Conservation (phyloP, 1,284 basidiomycete genomes). For the Cryptococcus maquisensis region DNA sequence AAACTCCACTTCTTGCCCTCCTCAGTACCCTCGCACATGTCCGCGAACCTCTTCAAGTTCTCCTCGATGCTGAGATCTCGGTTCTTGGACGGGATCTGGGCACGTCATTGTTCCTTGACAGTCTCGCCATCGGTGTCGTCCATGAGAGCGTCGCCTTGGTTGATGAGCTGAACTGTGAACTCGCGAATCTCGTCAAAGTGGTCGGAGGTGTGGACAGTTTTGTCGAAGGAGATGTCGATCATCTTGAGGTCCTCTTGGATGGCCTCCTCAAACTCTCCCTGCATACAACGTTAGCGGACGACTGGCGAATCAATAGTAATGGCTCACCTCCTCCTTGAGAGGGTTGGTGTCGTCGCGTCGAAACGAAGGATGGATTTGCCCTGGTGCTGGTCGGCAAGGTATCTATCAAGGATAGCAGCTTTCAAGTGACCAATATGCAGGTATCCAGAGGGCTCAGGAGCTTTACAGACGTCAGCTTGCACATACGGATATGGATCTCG, state of each 20-base stretch:
- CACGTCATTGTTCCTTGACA: slow-evolving; percentile 72
- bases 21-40: slow-evolving; percentile 77
- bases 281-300: neutral
- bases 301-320: neutral
- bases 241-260: slow-evolving; percentile 87
- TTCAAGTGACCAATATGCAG: slow-evolving; percentile 98
- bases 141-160: slow-evolving; percentile 84
- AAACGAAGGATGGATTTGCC: slow-evolving; percentile 94
- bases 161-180: slow-evolving; percentile 76
- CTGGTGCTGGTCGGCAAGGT: slow-evolving; percentile 93
- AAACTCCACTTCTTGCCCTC: slow-evolving; percentile 91
- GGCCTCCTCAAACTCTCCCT: slow-evolving; percentile 89
- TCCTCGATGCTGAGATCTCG: slow-evolving; percentile 78
- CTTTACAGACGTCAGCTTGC: slow-evolving; percentile 11
- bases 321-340: slow-evolving; percentile 79
- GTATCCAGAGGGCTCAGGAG: slow-evolving; percentile 96
- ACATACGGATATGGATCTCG: neutral
- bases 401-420: slow-evolving; percentile 92
- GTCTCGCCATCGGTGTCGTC: slow-evolving; percentile 88
- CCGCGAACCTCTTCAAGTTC: slow-evolving; percentile 78
- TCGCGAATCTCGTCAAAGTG: slow-evolving; percentile 88
- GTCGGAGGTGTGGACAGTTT: slow-evolving; percentile 87
- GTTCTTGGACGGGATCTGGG: slow-evolving; percentile 81
- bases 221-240: slow-evolving; percentile 78
- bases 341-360: slow-evolving; percentile 99